Percentiles rank a stretch among this genome's conserved stretches.
Evolutionary conservation across 2,329 filamentous ascomycete species (phyloP).

Genomic region (Sclerotinia minor): DNA sequence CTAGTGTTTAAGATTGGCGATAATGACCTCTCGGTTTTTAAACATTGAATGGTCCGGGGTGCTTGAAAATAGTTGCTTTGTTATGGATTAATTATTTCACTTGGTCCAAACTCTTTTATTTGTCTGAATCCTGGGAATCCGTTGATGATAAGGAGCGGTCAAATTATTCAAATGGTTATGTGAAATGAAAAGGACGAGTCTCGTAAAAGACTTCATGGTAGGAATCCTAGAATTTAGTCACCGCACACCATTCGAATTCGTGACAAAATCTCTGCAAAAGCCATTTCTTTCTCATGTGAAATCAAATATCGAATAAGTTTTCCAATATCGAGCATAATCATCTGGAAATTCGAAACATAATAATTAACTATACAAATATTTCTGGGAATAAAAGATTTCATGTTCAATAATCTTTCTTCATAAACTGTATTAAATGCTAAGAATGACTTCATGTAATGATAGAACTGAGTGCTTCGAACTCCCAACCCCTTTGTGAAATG

Average conservation of each 20-base stretch:
- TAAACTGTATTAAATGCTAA: neutral
- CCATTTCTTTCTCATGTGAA: too few relatives aligned
- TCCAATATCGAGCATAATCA: too few relatives aligned
- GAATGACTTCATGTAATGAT: too few relatives aligned
- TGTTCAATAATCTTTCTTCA: neutral
- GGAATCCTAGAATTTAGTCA: too few relatives aligned
- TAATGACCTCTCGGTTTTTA: neutral
- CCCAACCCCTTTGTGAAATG: neutral
- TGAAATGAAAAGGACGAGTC: neutral
- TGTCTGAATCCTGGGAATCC: accelerated
- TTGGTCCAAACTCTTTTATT: too few relatives aligned
- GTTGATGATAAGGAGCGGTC: too few relatives aligned
- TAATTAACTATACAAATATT: too few relatives aligned
- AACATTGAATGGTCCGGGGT: neutral
- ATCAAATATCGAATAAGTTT: too few relatives aligned
- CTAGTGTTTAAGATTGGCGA: accelerated
- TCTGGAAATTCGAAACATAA: too few relatives aligned
- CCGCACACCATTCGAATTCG: too few relatives aligned
- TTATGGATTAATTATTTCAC: neutral
- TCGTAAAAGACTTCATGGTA: neutral
- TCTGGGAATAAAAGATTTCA: too few relatives aligned
- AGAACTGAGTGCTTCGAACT: neutral
- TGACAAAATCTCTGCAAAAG: too few relatives aligned
- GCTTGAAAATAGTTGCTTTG: neutral
- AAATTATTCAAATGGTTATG: accelerated